phyloP scores from a whole-genome alignment of 257 asterid genomes.

The Gentiana dahurica region DNA sequence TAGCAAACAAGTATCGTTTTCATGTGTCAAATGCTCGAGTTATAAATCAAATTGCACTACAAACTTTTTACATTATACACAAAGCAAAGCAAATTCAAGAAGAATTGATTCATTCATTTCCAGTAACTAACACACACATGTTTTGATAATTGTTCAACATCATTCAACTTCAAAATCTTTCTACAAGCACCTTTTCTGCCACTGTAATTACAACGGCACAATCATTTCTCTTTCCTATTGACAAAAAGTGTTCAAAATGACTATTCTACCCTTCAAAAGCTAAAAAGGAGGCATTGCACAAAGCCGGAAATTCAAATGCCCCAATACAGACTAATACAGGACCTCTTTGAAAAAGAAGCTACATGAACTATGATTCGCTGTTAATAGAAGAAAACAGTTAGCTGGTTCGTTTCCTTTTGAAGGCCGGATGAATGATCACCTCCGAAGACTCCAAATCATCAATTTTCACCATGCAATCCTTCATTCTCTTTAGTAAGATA shows the following conservation, averaged over 20 bases:
- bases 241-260: not conserved
- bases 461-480: slow-evolving; percentile 49
- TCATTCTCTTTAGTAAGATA: slow-evolving; percentile 48
- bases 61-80: too few species aligned
- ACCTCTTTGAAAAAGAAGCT: not conserved
- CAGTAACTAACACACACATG: too few species aligned
- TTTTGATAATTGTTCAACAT: too few species aligned
- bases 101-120: too few species aligned
- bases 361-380: slow-evolving; percentile 2
- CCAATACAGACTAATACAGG: slow-evolving; percentile 1
- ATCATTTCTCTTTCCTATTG: slow-evolving; percentile 9
- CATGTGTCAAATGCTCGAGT: too few species aligned
- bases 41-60: too few species aligned
- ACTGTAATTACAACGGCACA: slow-evolving; percentile 11
- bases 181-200: too few species aligned
- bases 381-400: slow-evolving; percentile 10
- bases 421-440: slow-evolving; percentile 45
- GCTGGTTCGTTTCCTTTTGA: slow-evolving; percentile 44
- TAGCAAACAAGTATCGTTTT: slow-evolving; percentile 1
- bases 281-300: not conserved
- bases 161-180: too few species aligned
- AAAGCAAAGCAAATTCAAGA: too few species aligned
- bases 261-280: not conserved
- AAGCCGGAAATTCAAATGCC: not conserved
- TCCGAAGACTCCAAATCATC: slow-evolving; percentile 38